A percentile compares a stretch with the other conserved stretches of the same genome.
Conservation (phyloP, 2,329 filamentous ascomycete genomes). For the Rutstroemia sp. region DNA sequence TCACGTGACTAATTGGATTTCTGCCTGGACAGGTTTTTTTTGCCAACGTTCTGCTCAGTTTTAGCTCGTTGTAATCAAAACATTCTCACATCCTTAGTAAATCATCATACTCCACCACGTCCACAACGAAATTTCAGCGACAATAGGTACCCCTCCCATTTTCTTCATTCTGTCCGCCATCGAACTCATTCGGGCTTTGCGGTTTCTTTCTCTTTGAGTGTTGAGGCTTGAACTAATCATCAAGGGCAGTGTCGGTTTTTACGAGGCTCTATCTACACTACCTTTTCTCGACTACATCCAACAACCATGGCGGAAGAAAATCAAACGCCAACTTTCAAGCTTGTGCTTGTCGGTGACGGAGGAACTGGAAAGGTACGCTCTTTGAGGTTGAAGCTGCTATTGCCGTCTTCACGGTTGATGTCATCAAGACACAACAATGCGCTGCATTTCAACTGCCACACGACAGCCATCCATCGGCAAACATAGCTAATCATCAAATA, state of each 20-base stretch:
- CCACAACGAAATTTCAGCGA: conserved; percentile 22
- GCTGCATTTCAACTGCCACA: conserved; percentile 18
- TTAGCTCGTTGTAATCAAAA: conserved; percentile 24
- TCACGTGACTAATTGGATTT: neutral
- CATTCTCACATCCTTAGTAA: conserved; percentile 22
- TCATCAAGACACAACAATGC: conserved; percentile 12
- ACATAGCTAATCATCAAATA: conserved; percentile 35
- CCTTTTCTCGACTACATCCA: conserved; percentile 17
- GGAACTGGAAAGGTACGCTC: conserved; percentile 92
- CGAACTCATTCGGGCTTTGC: neutral
- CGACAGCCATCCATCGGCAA: conserved; percentile 14
- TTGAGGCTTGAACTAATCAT: conserved; percentile 4
- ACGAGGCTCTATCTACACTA: conserved; percentile 22
- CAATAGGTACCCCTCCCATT: conserved; percentile 21
- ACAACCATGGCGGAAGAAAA: conserved; percentile 55
- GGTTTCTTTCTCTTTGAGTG: neutral
- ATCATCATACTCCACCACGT: conserved; percentile 28
- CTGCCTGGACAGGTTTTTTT: conserved; percentile 1
- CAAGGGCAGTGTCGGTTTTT: neutral
- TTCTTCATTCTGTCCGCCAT: neutral
- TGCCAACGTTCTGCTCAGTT: conserved; percentile 9
- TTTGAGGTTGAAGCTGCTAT: neutral
- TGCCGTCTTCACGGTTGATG: conserved; percentile 8
- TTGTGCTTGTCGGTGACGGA: conserved; percentile 98
- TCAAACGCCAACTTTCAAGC: conserved; percentile 85